A percentile compares a stretch with the other conserved stretches of the same genome.
Evolutionary conservation across 2,329 filamentous ascomycete species (phyloP).

Genomic region (Rutstroemia sp.): DNA sequence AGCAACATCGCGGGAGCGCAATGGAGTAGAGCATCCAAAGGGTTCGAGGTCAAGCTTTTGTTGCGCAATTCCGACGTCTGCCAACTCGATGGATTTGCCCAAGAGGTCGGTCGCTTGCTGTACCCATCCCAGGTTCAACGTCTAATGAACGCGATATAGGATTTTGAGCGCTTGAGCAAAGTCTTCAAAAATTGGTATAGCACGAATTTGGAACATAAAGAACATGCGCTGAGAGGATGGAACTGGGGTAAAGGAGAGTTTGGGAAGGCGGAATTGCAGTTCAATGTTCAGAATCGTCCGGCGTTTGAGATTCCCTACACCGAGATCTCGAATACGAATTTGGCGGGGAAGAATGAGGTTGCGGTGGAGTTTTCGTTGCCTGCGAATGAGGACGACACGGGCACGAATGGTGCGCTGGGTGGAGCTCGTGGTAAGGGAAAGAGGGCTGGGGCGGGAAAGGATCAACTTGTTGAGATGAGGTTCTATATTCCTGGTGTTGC

Average conservation of each 20-base stretch:
- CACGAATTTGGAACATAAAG: constrained; percentile 82
- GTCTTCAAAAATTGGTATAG: constrained; percentile 99
- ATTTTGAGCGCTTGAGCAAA: constrained; percentile 84
- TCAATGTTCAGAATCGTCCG: constrained; percentile 94
- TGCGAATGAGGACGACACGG: constrained; percentile 61
- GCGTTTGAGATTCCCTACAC: constrained; percentile 96
- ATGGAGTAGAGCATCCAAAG: constrained; percentile 90
- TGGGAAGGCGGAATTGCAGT: constrained; percentile 86
- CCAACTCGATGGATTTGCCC: constrained; percentile 90
- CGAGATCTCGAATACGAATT: constrained; percentile 94
- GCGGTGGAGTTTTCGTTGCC: constrained; percentile 87
- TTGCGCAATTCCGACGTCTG: constrained; percentile 78
- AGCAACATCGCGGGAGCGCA: constrained; percentile 80
- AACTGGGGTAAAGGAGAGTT: constrained; percentile 99
- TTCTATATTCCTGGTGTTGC: constrained; percentile 96
- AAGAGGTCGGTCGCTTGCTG: constrained; percentile 52
- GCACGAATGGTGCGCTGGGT: constrained; percentile 65
- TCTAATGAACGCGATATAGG: constrained; percentile 38
- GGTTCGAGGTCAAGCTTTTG: constrained; percentile 88
- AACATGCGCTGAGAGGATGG: constrained; percentile 93
- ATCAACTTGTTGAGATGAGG: constrained; percentile 96
- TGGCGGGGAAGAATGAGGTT: constrained; percentile 96
- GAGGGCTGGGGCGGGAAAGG: constrained; percentile 80
- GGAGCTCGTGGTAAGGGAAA: constrained; percentile 72
- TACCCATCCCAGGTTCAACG: not conserved